A percentile compares a stretch with the other conserved stretches of the same genome.
These are phyloP conservation scores for Circinella minor DNA, from an alignment of 371 early-diverging fungal genomes.

Conservation along the genomic window DNA sequence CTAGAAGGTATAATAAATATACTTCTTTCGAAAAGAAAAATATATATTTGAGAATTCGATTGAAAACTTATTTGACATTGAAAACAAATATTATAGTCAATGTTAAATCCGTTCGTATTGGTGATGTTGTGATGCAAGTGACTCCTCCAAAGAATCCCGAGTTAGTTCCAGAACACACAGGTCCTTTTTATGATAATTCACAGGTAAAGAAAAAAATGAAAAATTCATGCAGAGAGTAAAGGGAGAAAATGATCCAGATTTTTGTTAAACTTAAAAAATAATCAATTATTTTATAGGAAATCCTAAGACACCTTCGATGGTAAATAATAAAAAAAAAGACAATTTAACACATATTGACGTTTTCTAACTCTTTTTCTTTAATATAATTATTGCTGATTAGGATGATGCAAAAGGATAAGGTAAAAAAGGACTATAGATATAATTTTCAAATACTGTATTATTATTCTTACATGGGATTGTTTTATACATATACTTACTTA, in stretches of 20 bases:
- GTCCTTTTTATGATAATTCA: constrained; percentile 68
- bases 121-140: constrained; percentile 68
- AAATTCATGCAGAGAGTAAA: constrained; percentile 4
- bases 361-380: not conserved
- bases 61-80: no score
- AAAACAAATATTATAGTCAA: constrained; percentile 26
- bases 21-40: not conserved
- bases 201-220: constrained; percentile 49
- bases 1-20: constrained; percentile 38
- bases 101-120: constrained; percentile 57
- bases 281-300: constrained; percentile 52
- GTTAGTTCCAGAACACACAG: constrained; percentile 65
- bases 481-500: not conserved
- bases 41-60: no score
- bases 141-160: constrained; percentile 61
- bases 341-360: not conserved
- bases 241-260: not conserved
- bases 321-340: constrained; percentile 18
- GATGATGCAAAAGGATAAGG: constrained; percentile 75
- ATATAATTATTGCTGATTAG: constrained; percentile 25
- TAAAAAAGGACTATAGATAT: not conserved
- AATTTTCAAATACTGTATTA: not conserved
- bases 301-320: constrained; percentile 74
- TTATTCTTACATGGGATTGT: not conserved
- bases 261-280: not conserved